Evolutionary conservation across 495 filamentous ascomycete genomes (phyloP), one percentile per base, ranked within the genome.

Genomic region (Penicillium soppii): DNA sequence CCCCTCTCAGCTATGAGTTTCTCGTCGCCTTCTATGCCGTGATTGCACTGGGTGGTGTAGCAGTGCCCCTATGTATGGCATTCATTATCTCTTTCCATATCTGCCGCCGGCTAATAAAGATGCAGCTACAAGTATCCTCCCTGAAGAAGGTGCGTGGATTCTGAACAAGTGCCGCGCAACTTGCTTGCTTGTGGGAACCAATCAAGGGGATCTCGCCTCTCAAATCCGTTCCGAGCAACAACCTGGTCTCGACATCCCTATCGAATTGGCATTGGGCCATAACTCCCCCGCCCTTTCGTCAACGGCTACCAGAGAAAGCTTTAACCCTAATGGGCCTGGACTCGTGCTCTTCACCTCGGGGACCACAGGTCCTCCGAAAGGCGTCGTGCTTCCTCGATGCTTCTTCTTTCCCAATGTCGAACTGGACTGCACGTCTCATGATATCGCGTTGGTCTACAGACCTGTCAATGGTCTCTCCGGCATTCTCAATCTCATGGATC

Each of bases 321-420:
- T 39, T 21, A 13, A 13, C 19, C 8, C 37, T 7, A 39, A 13
- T 22, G 13, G 17, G 37, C 37, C 53, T 12, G 51, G 35, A 8
- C 69, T 22, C 16, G 62, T 70, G 4, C 70, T 72, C 32, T 72
- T 72, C 53, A 72, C 69, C 2, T 72, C 69, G 16, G 69, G 69
- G 2, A 72, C 69, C 0, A 70, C 63, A 0, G 69, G 69, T 12
- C 69, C 67, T 5, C 69, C 69, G 9, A 73, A 71, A 48, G 69
- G 68, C n/a, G 53, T 61, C 5, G 64, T 71, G 1, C 67, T 71
- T 15, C 16, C 38, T 6, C 23, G 21, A 8, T 10, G 16, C 23
- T 17, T 44, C 22, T 32, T 44, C 27, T 27, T 29, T 21, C 23
- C 27, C 20, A 13, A 44, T 17, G 41, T 32, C 22, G 9, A 3